Base-by-base conservation (phyloP, 257 asterid species). In the Forsythia viridissima region DNA sequence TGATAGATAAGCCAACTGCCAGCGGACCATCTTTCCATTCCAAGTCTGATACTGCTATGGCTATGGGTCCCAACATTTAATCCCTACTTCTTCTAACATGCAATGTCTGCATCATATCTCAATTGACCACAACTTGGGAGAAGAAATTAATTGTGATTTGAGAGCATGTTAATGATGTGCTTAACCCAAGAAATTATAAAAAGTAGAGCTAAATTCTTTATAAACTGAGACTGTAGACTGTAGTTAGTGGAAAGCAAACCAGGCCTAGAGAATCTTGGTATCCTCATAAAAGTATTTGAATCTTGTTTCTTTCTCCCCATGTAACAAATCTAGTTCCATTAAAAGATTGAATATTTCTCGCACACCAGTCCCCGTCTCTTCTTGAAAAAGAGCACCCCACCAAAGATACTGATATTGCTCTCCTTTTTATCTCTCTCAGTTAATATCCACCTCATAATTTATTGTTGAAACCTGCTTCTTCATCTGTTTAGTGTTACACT, bases 231-330 rank as follows among this genome's bases (percentile, higher is more conserved):
- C 84, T 80, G 81, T 80, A 24, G 16, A 75, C 84, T 80, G 81
- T 80, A 73, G 84, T 72, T 71, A 82, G 90, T 86, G 90, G 87
- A 84, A 30, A 84, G 69, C 84, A 83, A 76, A 77, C 85, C 82
- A 84, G 77, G 81, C 84, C 89, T 71, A 71, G 80, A 79, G 88
- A 90, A 90, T 90, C 90, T 87, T 82, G 89, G 85, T 83, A 78
- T 76, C 83, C 89, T 74, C 81, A 86, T 79, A 84, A 86, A 30
- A 80, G 84, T 81, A 42, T 84, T 79, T 85, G 89, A 86, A 86
- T 85, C 87, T 84, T 86, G 87, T 80, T 82, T 80, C 86, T 81
- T 79, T 89, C 82, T 70, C 15, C 61, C 85, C 78, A 81, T 81
- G 55, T 82, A 77, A 59, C 86, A 79, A 66, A 75, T 81, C 86